phyloP scores from a whole-genome alignment of 1,284 basidiomycete genomes.

The Sporisorium graminicola region DNA sequence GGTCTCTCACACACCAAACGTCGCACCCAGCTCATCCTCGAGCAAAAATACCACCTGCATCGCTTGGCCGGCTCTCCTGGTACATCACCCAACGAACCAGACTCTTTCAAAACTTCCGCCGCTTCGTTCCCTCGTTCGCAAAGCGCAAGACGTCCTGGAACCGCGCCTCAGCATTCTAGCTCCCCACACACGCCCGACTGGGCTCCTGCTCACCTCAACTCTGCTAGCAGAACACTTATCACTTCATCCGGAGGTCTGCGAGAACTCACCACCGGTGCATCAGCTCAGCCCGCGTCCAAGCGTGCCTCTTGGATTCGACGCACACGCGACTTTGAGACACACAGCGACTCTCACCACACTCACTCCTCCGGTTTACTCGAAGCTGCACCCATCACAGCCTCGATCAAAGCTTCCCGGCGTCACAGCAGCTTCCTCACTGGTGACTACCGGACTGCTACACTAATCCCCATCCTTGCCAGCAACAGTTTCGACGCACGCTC shows the following conservation, averaged over 20 bases:
- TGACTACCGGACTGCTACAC: constrained; percentile 24
- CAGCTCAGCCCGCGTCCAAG: constrained; percentile 45
- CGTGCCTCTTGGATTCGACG: constrained; percentile 44
- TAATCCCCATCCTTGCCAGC: constrained; percentile 39
- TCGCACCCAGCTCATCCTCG: constrained; percentile 50
- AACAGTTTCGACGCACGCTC: constrained; percentile 29
- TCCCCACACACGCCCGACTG: constrained; percentile 26
- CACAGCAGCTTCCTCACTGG: constrained; percentile 49
- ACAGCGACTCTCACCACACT: constrained; percentile 37
- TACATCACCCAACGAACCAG: not conserved
- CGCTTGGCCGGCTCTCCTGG: constrained; percentile 25
- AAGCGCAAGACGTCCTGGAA: constrained; percentile 26
- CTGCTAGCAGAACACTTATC: constrained; percentile 3
- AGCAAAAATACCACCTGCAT: constrained; percentile 42
- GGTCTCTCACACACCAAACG: constrained; percentile 29
- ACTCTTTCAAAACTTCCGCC: not conserved
- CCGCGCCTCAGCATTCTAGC: constrained; percentile 23
- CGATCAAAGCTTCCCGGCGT: constrained; percentile 31
- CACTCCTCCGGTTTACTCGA: constrained; percentile 10
- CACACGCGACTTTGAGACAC: constrained; percentile 24
- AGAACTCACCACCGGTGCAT: constrained; percentile 38
- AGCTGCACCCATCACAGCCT: constrained; percentile 8
- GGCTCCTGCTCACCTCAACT: constrained; percentile 10
- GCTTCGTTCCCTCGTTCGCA: constrained; percentile 1
- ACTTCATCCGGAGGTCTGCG: constrained; percentile 22